A percentile compares a stretch with the other conserved stretches of the same genome.
Evolutionary conservation across 345 rosid genomes (phyloP).

Genomic region (Reutealis trisperma): DNA sequence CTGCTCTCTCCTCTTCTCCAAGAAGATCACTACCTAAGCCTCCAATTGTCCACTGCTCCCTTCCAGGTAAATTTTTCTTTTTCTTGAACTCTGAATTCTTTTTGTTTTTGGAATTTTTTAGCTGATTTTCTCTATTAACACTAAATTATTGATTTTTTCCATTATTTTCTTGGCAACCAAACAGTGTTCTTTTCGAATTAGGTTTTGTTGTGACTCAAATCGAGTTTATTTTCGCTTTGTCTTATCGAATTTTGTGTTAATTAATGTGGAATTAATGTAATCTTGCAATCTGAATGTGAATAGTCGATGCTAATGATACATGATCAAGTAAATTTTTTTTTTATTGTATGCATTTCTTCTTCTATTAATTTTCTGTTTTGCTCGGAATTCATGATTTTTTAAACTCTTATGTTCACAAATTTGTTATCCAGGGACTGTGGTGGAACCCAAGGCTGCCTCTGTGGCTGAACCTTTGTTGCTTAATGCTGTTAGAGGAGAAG

Average conservation of each 20-base stretch:
- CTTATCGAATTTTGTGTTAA: neutral
- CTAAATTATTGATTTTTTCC: neutral
- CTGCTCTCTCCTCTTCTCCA: conserved; percentile 43
- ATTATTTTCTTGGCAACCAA: conserved; percentile 7
- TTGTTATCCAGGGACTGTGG: conserved; percentile 49
- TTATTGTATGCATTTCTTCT: neutral
- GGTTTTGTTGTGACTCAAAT: neutral
- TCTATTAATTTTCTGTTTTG: neutral
- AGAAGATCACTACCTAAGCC: conserved; percentile 41
- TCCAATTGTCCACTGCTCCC: conserved; percentile 54
- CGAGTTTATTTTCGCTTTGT: neutral
- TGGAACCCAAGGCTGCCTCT: conserved; percentile 47
- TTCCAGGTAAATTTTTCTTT: conserved; percentile 49
- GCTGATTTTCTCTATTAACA: neutral
- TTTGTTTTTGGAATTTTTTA: neutral
- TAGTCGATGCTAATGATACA: neutral
- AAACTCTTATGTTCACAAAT: conserved; percentile 10
- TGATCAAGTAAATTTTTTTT: neutral
- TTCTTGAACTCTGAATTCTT: neutral
- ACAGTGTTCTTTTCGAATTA: neutral
- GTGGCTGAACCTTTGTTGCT: conserved; percentile 78
- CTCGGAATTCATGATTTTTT: neutral
- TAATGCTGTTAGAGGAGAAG: conserved; percentile 85
- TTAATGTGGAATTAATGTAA: neutral
- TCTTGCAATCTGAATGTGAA: neutral